Evolutionary conservation across 257 asterid species (phyloP).

Genomic region (Solanum paucissectum): DNA sequence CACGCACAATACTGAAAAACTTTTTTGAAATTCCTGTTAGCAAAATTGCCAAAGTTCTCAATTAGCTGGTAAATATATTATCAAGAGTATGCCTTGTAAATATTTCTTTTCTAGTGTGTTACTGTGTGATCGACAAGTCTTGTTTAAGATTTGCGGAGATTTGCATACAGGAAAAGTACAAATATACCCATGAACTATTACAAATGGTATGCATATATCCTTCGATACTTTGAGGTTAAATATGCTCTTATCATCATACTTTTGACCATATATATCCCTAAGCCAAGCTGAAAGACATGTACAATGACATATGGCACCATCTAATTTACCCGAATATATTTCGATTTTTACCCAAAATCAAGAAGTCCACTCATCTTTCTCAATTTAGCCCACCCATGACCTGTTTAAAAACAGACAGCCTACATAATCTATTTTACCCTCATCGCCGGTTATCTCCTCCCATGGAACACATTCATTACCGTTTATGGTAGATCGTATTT

Average conservation of each 20-base stretch:
- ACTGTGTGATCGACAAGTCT: neutral
- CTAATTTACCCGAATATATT: too few relatives aligned
- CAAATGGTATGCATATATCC: too few relatives aligned
- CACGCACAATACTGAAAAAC: neutral
- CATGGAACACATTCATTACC: too few relatives aligned
- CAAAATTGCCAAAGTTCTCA: neutral
- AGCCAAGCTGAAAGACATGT: neutral
- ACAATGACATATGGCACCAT: too few relatives aligned
- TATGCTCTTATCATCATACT: neutral
- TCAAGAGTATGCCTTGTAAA: neutral
- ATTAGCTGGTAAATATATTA: neutral
- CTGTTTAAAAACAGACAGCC: neutral
- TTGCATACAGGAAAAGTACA: neutral
- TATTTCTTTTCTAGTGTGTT: neutral
- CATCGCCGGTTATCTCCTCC: neutral
- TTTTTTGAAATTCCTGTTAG: neutral
- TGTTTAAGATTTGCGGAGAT: neutral
- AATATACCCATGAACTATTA: neutral
- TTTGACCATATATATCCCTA: neutral
- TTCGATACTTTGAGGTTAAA: neutral
- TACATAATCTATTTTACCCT: neutral
- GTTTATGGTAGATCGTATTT: too few relatives aligned
- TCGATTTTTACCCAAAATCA: neutral
- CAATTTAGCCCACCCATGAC: neutral
- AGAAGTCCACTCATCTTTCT: neutral